These are phyloP conservation scores for Hanseniaspora lachancei DNA, from an alignment of 805 yeast genomes.

Conservation along the genomic window DNA sequence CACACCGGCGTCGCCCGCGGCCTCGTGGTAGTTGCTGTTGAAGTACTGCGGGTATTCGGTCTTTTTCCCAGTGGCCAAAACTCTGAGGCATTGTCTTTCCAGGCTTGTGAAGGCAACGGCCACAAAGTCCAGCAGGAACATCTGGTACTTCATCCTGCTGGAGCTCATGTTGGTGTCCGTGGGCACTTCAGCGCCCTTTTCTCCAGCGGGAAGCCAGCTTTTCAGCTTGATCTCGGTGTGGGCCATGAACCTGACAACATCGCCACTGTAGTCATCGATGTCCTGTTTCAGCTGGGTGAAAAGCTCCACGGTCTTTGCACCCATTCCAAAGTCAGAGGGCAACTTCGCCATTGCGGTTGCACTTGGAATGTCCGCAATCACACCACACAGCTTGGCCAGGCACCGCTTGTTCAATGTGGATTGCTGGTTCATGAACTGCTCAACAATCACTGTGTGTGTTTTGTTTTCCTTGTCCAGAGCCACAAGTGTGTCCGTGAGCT, in stretches of 20 bases:
- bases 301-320: slow-evolving; percentile 59
- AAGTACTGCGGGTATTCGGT: slow-evolving; percentile 6
- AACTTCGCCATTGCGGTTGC: slow-evolving; percentile 23
- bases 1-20: neutral
- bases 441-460: slow-evolving; percentile 6
- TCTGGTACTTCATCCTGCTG: slow-evolving; percentile 27
- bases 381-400: slow-evolving; percentile 20
- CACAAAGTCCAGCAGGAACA: slow-evolving; percentile 20
- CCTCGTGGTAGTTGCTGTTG: slow-evolving; percentile 3
- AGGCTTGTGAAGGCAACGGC: slow-evolving; percentile 18
- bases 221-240: slow-evolving; percentile 48
- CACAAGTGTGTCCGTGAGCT: neutral
- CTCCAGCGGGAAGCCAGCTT: slow-evolving; percentile 51
- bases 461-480: slow-evolving; percentile 1
- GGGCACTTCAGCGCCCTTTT: slow-evolving; percentile 39
- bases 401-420: neutral
- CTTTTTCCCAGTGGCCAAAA: neutral
- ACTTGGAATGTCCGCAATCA: slow-evolving; percentile 24
- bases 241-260: slow-evolving; percentile 30
- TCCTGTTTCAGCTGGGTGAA: slow-evolving; percentile 49
- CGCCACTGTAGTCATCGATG: slow-evolving; percentile 46
- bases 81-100: slow-evolving; percentile 13
- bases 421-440: slow-evolving; percentile 1
- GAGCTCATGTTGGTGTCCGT: slow-evolving; percentile 26
- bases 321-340: slow-evolving; percentile 57